phyloP scores from a whole-genome alignment of 2,329 filamentous ascomycete genomes.

The Orbilia brochopaga region DNA sequence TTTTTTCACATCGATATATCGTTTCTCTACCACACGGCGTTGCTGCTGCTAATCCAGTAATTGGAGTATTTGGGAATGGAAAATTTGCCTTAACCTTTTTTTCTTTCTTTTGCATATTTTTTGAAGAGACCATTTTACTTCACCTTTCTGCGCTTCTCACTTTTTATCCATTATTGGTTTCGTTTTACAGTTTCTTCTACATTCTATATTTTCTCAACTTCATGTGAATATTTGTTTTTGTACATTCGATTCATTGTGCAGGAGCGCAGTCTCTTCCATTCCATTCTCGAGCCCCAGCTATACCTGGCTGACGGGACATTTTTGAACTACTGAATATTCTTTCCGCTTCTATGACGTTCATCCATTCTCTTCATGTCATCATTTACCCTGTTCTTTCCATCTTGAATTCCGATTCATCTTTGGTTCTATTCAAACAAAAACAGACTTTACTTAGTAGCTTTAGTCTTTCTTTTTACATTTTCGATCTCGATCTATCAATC shows the following conservation, averaged over 20 bases:
- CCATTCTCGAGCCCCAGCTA: slow-evolving; percentile 25
- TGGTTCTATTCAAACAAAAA: not conserved
- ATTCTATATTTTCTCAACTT: slow-evolving; percentile 53
- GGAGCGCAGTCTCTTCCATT: slow-evolving; percentile 57
- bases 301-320: slow-evolving; percentile 6
- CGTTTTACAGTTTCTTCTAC: slow-evolving; percentile 50
- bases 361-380: slow-evolving; percentile 24
- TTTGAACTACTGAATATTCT: slow-evolving; percentile 13
- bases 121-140: slow-evolving; percentile 16
- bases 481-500: not conserved
- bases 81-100: no score
- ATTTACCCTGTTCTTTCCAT: slow-evolving; percentile 17
- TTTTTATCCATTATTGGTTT: slow-evolving; percentile 56
- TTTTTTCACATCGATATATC: slow-evolving; percentile 16
- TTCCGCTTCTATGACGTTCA: slow-evolving; percentile 2
- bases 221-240: slow-evolving; percentile 59
- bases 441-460: not conserved
- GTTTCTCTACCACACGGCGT: slow-evolving; percentile 37
- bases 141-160: slow-evolving; percentile 60
- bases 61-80: slow-evolving; percentile 50
- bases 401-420: not conserved
- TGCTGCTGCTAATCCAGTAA: slow-evolving; percentile 33
- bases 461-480: not conserved
- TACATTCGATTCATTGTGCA: slow-evolving; percentile 57
- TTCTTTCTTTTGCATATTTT: slow-evolving; percentile 63